Conservation (phyloP, 805 yeast genomes). For the Candida loeiensis region DNA sequence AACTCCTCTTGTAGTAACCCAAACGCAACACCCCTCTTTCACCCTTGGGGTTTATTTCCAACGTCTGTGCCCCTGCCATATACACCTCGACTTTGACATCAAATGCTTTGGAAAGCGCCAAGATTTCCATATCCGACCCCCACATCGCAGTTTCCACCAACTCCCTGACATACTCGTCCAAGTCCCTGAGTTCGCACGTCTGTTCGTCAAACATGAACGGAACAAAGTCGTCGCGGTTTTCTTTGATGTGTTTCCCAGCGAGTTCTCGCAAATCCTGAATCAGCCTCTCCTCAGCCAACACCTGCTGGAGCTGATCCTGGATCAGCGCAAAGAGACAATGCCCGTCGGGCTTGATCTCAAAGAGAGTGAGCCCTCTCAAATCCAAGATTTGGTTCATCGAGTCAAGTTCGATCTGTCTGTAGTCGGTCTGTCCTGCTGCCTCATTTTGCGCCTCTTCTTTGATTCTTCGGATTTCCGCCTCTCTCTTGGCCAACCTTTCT, state of each 20-base stretch:
- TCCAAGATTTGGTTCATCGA: constrained; percentile 55
- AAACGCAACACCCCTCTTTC: constrained; percentile 48
- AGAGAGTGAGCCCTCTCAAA: constrained; percentile 46
- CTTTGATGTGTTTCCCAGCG: constrained; percentile 66
- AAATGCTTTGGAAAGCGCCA: constrained; percentile 72
- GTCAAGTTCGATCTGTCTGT: constrained; percentile 67
- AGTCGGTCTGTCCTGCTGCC: constrained; percentile 62
- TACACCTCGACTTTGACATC: constrained; percentile 71
- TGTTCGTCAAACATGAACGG: constrained; percentile 84
- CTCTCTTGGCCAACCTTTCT: constrained; percentile 74
- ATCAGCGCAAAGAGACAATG: constrained; percentile 89
- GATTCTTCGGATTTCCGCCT: constrained; percentile 61
- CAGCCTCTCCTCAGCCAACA: constrained; percentile 41
- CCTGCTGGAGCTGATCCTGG: constrained; percentile 62
- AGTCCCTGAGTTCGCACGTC: constrained; percentile 58
- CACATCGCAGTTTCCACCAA: constrained; percentile 80
- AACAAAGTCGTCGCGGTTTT: constrained; percentile 62
- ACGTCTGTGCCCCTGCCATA: constrained; percentile 71
- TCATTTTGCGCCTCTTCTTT: constrained; percentile 69
- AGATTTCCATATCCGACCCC: constrained; percentile 94
- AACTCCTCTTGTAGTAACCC: constrained; percentile 80
- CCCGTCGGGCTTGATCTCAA: constrained; percentile 86
- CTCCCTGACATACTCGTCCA: constrained; percentile 65
- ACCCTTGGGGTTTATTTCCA: constrained; percentile 59
- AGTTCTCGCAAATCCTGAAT: constrained; percentile 55